phyloP scores from a whole-genome alignment of 352 stramenopile genomes.

The Globisporangium recalcitrans region DNA sequence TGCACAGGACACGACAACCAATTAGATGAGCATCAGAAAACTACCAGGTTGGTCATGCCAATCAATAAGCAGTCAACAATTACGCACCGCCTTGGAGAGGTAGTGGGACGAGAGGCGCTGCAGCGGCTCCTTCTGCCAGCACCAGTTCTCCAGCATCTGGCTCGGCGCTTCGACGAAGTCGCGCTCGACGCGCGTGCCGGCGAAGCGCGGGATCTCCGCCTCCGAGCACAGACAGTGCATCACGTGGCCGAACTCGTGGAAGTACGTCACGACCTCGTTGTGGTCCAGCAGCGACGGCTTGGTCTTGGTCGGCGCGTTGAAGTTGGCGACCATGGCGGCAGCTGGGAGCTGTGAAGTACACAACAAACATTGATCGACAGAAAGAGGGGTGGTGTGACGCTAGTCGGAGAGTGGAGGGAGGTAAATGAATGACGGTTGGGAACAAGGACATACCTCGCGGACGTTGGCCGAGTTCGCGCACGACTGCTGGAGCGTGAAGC shows the following conservation, averaged over 20 bases:
- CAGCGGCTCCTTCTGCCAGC: constrained; percentile 82
- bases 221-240: constrained; percentile 89
- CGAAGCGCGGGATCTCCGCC: constrained; percentile 67
- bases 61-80: no score
- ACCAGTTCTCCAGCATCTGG: constrained; percentile 92
- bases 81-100: constrained; percentile 46
- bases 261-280: constrained; percentile 86
- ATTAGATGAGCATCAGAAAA: not conserved
- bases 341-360: constrained; percentile 34
- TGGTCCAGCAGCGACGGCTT: constrained; percentile 79
- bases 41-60: no score
- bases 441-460: constrained; percentile 33
- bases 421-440: no score
- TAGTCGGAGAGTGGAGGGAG: not conserved
- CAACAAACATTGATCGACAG: not conserved
- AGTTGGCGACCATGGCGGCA: constrained; percentile 90
- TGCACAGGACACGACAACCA: constrained; percentile 17
- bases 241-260: constrained; percentile 89
- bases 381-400: not conserved
- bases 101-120: constrained; percentile 86
- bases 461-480: constrained; percentile 56
- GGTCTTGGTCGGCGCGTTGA: constrained; percentile 72
- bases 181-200: constrained; percentile 71
- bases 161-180: constrained; percentile 90
- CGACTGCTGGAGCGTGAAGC: constrained; percentile 84